phyloP scores from a whole-genome alignment of 2,329 filamentous ascomycete species.

The Ophiostoma piceae region DNA sequence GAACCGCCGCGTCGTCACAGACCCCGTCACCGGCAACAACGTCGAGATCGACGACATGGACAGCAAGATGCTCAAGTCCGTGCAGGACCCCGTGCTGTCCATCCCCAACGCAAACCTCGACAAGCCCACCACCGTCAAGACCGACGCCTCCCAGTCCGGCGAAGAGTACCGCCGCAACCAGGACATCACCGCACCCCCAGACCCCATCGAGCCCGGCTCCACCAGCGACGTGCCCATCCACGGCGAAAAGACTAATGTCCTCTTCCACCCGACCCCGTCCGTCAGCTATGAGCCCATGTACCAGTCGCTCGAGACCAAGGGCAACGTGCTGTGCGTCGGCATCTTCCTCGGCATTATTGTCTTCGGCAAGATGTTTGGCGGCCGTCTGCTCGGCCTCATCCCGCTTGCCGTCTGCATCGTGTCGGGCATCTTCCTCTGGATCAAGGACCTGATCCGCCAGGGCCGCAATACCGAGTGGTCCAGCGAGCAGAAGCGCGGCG shows the following conservation, averaged over 20 bases:
- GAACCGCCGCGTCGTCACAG: conserved; percentile 68
- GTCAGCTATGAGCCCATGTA: conserved; percentile 90
- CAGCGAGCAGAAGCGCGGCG: conserved; percentile 76
- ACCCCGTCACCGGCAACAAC: conserved; percentile 74
- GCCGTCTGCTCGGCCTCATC: conserved; percentile 68
- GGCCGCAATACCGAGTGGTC: conserved; percentile 83
- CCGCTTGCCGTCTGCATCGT: conserved; percentile 66
- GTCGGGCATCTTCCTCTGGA: conserved; percentile 81
- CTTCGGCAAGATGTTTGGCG: conserved; percentile 74
- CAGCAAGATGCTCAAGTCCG: conserved; percentile 55
- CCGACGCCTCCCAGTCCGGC: conserved; percentile 63
- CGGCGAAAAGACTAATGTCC: conserved; percentile 91
- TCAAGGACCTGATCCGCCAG: conserved; percentile 77
- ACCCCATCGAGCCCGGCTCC: conserved; percentile 71
- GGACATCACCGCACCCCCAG: conserved; percentile 85
- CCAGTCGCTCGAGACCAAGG: conserved; percentile 65
- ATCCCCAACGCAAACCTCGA: conserved; percentile 86
- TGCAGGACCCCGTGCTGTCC: conserved; percentile 69
- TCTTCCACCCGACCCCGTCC: conserved; percentile 90
- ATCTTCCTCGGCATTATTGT: conserved; percentile 71
- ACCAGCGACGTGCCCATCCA: conserved; percentile 94
- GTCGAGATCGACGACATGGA: conserved; percentile 76
- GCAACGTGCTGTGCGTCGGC: conserved; percentile 62
- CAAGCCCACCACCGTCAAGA: conserved; percentile 67
- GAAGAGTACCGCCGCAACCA: conserved; percentile 79